A percentile compares a stretch with the other conserved stretches of the same genome.
phyloP scores from a whole-genome alignment of 2,329 filamentous ascomycete species.

The Curvularia eragrostidis region DNA sequence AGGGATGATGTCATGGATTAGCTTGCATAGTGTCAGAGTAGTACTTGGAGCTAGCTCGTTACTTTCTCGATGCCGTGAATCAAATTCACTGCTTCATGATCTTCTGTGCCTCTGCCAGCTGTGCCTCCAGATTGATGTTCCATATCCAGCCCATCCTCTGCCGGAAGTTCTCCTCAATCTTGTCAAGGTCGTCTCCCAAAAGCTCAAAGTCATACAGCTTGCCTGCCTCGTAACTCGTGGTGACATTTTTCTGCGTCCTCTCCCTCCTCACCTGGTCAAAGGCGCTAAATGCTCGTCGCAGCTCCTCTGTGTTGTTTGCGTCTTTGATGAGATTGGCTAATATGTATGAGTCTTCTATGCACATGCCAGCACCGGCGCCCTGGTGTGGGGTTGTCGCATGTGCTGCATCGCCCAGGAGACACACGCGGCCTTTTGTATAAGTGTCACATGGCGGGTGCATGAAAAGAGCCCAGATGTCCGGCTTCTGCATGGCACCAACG shows the following conservation, averaged over 20 bases:
- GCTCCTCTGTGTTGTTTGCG: constrained; percentile 29
- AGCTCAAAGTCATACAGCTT: constrained; percentile 52
- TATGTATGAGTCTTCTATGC: constrained; percentile 60
- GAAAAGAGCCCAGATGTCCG: constrained; percentile 65
- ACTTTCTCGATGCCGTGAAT: not conserved
- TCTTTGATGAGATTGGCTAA: constrained; percentile 41
- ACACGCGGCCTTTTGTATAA: constrained; percentile 56
- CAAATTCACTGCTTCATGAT: constrained; percentile 24
- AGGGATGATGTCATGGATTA: constrained; percentile 72
- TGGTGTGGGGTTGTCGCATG: constrained; percentile 64
- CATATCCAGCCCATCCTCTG: constrained; percentile 52
- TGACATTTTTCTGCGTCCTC: constrained; percentile 39
- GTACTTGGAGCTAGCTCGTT: not conserved
- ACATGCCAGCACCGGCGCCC: constrained; percentile 63
- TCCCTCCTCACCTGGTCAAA: constrained; percentile 40
- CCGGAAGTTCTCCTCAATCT: constrained; percentile 43
- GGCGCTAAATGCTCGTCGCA: constrained; percentile 45
- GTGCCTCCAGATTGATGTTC: constrained; percentile 48
- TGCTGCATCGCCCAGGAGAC: constrained; percentile 64
- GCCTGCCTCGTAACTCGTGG: constrained; percentile 40
- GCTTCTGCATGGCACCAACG: constrained; percentile 54
- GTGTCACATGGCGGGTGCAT: constrained; percentile 58
- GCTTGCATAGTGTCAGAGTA: not conserved
- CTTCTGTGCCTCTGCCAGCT: constrained; percentile 43
- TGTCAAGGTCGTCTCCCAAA: constrained; percentile 48